Conservation (phyloP, 2,329 filamentous ascomycete genomes). For the Fusarium verticillioides region DNA sequence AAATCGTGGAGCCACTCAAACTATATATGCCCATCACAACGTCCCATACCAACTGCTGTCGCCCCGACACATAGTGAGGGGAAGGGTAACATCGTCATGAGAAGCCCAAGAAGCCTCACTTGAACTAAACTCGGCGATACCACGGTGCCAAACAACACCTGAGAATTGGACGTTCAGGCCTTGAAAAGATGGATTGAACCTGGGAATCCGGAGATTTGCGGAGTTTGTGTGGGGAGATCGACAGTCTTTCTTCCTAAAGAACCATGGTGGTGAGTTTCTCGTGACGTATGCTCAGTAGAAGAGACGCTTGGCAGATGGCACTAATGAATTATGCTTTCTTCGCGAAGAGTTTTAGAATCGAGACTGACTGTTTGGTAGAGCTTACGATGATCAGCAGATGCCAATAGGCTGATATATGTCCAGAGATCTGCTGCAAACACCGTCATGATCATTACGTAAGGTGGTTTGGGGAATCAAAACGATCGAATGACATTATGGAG, state of each 20-base stretch:
- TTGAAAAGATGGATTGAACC: constrained; percentile 9
- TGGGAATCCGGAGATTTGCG: constrained; percentile 35
- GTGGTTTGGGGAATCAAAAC: not conserved
- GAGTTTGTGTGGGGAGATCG: constrained; percentile 40
- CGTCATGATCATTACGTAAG: not conserved
- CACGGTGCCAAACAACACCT: constrained; percentile 18
- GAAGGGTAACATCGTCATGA: constrained; percentile 30
- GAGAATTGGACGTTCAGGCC: not conserved
- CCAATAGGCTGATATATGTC: not conserved
- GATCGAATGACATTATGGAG: constrained; percentile 20
- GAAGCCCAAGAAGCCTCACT: constrained; percentile 2
- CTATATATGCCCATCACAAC: constrained; percentile 21
- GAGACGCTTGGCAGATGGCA: constrained; percentile 21
- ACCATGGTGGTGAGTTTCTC: constrained; percentile 16
- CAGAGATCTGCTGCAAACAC: not conserved
- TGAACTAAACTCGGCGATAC: constrained; percentile 28
- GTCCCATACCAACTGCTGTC: constrained; percentile 4
- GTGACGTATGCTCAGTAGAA: constrained; percentile 30
- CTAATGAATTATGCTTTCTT: constrained; percentile 13
- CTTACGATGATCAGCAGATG: not conserved
- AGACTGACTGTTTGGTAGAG: not conserved
- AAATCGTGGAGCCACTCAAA: not conserved
- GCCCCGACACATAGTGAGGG: constrained; percentile 23
- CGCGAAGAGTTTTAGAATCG: not conserved
- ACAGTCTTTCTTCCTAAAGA: constrained; percentile 13